phyloP scores from a whole-genome alignment of 257 asterid genomes.

The Lycium barbarum region DNA sequence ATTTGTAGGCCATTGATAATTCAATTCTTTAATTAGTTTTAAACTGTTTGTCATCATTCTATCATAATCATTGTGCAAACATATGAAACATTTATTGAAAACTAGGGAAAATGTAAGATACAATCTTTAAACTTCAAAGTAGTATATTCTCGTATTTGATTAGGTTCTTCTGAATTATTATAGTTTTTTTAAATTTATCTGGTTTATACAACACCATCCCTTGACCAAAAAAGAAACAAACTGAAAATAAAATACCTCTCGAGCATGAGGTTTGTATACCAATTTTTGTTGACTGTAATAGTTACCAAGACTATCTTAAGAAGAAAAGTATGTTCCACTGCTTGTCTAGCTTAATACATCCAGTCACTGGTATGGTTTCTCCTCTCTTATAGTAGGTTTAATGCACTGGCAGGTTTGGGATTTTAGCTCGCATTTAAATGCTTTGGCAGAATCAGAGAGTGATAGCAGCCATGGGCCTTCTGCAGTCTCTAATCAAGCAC shows the following conservation, averaged over 20 bases:
- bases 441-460: constrained; percentile 67
- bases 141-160: background rate
- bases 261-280: background rate
- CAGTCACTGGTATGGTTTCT: background rate
- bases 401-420: constrained; percentile 83
- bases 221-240: background rate
- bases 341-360: constrained; percentile 5
- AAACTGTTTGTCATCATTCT: background rate
- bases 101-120: constrained; percentile 3
- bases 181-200: background rate
- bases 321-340: constrained; percentile 16
- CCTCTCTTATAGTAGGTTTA: background rate
- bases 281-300: background rate
- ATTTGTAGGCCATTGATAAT: background rate
- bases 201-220: background rate
- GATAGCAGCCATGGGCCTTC: constrained; percentile 55
- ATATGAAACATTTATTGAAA: background rate
- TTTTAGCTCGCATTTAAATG: constrained; percentile 74
- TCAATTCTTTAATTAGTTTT: background rate
- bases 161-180: background rate
- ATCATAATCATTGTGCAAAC: constrained; percentile 6
- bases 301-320: constrained; percentile 15
- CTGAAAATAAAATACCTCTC: background rate
- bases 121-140: constrained; percentile 15
- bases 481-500: constrained; percentile 62